Evolutionary conservation across 768 basidiomycete species (phyloP).

Genomic region (Russula sp.): DNA sequence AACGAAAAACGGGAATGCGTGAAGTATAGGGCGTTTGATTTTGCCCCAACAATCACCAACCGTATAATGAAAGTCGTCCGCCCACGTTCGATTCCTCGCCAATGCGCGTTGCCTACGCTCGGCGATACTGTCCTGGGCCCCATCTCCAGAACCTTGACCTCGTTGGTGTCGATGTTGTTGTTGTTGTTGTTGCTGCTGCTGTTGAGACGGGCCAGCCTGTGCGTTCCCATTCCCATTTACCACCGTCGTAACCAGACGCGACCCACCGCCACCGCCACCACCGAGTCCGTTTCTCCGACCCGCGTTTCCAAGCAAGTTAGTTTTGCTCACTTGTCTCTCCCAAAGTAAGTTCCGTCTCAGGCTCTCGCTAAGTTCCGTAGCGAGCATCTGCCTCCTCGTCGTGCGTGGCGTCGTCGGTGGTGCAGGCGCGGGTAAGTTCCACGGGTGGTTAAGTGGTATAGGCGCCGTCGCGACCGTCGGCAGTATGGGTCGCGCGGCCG

Average conservation of each 20-base stretch:
- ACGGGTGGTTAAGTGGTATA: slow-evolving; percentile 61
- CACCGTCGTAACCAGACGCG: slow-evolving; percentile 40
- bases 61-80: slow-evolving; percentile 60
- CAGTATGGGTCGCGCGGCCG: slow-evolving; percentile 30
- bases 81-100: slow-evolving; percentile 64
- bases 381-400: slow-evolving; percentile 78
- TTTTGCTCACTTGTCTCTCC: slow-evolving; percentile 67
- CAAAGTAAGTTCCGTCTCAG: slow-evolving; percentile 77
- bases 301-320: slow-evolving; percentile 43
- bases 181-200: slow-evolving; percentile 39
- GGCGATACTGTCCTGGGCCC: slow-evolving; percentile 15
- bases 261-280: slow-evolving; percentile 31
- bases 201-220: slow-evolving; percentile 34
- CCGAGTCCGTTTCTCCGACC: slow-evolving; percentile 32
- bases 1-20: not conserved
- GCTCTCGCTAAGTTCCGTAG: slow-evolving; percentile 82
- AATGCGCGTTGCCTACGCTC: slow-evolving; percentile 39
- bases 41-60: slow-evolving; percentile 48
- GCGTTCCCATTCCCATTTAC: slow-evolving; percentile 20
- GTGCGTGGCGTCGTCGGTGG: slow-evolving; percentile 81
- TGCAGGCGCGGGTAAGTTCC: slow-evolving; percentile 64
- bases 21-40: not conserved
- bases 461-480: slow-evolving; percentile 48
- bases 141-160: slow-evolving; percentile 14
- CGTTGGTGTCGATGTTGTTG: not conserved